Evolutionary conservation across 2,329 filamentous ascomycete species (phyloP).

Genomic region (Bipolaris oryzae): DNA sequence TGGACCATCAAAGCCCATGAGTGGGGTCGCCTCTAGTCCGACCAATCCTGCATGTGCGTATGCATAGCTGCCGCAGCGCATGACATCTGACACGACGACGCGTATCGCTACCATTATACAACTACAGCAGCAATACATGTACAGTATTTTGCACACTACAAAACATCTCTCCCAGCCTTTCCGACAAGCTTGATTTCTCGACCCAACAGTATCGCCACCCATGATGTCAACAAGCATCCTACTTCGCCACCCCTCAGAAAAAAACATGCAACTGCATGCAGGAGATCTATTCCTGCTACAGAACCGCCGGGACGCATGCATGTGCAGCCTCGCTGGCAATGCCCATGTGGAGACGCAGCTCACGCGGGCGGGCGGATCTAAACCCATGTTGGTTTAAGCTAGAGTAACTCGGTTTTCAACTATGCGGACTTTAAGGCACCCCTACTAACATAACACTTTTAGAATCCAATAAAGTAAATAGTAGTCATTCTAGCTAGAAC

Average conservation of each 20-base stretch:
- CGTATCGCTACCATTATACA: not conserved
- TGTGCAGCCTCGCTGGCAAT: constrained; percentile 4
- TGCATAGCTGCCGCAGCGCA: constrained; percentile 1
- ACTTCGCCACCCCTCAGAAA: not conserved
- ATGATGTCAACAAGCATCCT: not conserved
- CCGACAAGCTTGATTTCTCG: not conserved
- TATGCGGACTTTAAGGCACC: too few relatives aligned
- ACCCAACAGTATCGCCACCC: not conserved
- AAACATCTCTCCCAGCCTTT: not conserved
- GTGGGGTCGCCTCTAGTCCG: not conserved
- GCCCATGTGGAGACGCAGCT: constrained; percentile 1
- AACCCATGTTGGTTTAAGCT: not conserved
- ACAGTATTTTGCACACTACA: not conserved
- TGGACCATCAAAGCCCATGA: not conserved
- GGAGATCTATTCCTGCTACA: not conserved
- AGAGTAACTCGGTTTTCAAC: too few relatives aligned
- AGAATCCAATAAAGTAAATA: too few relatives aligned
- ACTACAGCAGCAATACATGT: not conserved
- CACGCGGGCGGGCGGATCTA: constrained; percentile 1
- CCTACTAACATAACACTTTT: too few relatives aligned
- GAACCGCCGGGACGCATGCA: not conserved
- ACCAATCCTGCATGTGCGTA: not conserved
- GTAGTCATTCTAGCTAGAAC: too few relatives aligned
- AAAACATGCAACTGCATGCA: not conserved
- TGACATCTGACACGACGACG: constrained; percentile 2